A percentile compares a stretch with the other conserved stretches of the same genome.
These are phyloP conservation scores for Chlorophyllum brunneum DNA, from an alignment of 768 basidiomycete species.

Conservation along the genomic window DNA sequence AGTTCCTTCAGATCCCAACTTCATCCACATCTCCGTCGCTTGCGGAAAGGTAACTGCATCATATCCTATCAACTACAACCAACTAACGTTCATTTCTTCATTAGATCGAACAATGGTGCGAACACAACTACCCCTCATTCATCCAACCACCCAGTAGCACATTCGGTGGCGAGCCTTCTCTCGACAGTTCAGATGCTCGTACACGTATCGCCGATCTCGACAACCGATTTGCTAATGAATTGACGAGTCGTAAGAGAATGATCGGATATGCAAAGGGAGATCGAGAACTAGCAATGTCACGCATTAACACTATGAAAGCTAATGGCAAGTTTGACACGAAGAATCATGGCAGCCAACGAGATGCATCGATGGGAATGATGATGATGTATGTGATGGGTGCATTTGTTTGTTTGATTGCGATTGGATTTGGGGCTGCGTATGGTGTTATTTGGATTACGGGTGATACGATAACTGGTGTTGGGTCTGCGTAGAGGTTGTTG, in stretches of 20 bases:
- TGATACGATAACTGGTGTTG: conserved; percentile 1
- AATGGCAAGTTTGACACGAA: conserved; percentile 9
- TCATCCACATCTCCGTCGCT: conserved; percentile 75
- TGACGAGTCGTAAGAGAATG: conserved; percentile 27
- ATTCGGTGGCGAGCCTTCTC: conserved; percentile 21
- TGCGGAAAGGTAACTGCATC: conserved; percentile 59
- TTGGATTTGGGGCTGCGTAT: conserved; percentile 21
- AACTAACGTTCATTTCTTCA: not conserved
- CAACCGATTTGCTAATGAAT: conserved; percentile 36
- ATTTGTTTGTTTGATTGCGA: conserved; percentile 20
- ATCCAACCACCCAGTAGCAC: conserved; percentile 34
- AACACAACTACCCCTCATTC: conserved; percentile 93
- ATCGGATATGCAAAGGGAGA: conserved; percentile 20
- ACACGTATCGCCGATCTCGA: conserved; percentile 43
- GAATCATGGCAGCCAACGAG: conserved; percentile 1
- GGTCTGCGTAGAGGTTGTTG: not conserved
- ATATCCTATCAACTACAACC: not conserved
- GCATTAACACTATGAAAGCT: conserved; percentile 6
- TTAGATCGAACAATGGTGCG: conserved; percentile 91
- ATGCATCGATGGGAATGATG: conserved; percentile 21
- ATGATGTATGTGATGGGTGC: conserved; percentile 28
- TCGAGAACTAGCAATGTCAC: not conserved
- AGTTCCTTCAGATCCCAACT: conserved; percentile 79
- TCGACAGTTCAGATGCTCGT: conserved; percentile 55
- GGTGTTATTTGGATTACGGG: conserved; percentile 17